Conservation (phyloP, 139 green algal genomes). For the Ettlia oleoabundans region DNA sequence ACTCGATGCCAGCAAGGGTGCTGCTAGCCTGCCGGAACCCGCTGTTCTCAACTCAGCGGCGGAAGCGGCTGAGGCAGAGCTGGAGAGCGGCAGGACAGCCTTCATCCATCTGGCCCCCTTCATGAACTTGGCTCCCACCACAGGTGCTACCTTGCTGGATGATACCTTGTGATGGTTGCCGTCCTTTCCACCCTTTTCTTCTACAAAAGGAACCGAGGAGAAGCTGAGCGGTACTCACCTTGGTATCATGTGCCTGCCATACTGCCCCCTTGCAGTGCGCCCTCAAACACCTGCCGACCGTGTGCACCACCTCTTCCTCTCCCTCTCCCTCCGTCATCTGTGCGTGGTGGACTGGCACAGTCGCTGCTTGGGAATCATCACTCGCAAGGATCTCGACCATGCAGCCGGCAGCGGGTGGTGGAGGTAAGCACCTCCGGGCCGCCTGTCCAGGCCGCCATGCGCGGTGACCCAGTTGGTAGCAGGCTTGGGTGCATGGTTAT, state of each 20-base stretch:
- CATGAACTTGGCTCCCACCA: constrained; percentile 78
- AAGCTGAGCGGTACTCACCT: too few relatives aligned
- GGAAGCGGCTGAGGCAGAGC: background rate
- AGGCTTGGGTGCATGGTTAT: background rate
- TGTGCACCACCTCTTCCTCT: constrained; percentile 79
- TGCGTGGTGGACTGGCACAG: constrained; percentile 80
- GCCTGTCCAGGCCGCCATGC: background rate
- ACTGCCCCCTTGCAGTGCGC: background rate
- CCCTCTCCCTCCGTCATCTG: constrained; percentile 91
- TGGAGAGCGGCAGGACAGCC: background rate
- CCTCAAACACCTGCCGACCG: constrained; percentile 24
- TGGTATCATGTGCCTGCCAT: background rate
- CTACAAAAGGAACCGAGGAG: too few relatives aligned
- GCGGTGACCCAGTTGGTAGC: too few relatives aligned
- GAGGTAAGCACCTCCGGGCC: constrained; percentile 33
- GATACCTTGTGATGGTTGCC: too few relatives aligned
- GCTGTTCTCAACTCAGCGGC: background rate
- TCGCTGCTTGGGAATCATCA: constrained; percentile 90
- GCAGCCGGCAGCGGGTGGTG: constrained; percentile 57
- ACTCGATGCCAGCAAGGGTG: background rate
- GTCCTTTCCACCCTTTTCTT: too few relatives aligned
- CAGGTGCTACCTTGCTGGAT: too few relatives aligned
- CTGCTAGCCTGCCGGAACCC: background rate
- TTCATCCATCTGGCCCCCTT: constrained; percentile 86
- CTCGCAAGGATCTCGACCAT: constrained; percentile 90